phyloP scores from a whole-genome alignment of 495 filamentous ascomycete species.

The Penicillium ucsense region DNA sequence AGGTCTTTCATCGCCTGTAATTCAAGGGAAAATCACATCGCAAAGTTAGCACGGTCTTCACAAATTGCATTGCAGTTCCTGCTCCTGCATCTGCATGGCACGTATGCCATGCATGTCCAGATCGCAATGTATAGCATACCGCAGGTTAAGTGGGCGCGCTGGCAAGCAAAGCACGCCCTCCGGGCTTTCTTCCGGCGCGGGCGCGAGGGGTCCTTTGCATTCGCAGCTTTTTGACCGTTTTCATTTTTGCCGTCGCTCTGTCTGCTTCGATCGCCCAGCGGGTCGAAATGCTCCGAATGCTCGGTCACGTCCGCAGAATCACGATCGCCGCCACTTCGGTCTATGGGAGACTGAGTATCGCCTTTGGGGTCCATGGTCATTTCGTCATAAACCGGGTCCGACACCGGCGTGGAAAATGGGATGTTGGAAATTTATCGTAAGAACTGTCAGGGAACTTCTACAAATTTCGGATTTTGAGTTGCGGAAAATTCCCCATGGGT shows the following conservation, averaged over 20 bases:
- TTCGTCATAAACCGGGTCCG: slow-evolving; percentile 25
- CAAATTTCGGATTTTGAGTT: background rate
- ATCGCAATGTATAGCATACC: slow-evolving; percentile 49
- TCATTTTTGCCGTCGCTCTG: slow-evolving; percentile 46
- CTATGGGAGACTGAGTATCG: slow-evolving; percentile 32
- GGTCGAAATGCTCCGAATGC: slow-evolving; percentile 22
- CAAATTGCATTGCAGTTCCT: too few relatives aligned
- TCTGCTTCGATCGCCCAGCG: slow-evolving; percentile 45
- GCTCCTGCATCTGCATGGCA: too few relatives aligned
- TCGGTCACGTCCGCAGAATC: slow-evolving; percentile 45
- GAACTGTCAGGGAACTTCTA: background rate
- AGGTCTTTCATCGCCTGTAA: slow-evolving; percentile 71
- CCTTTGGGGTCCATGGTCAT: slow-evolving; percentile 46
- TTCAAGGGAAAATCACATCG: too few relatives aligned
- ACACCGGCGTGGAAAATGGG: background rate
- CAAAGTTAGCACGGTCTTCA: too few relatives aligned
- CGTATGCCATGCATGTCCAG: background rate
- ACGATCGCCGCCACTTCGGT: slow-evolving; percentile 36
- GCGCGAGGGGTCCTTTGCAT: slow-evolving; percentile 76
- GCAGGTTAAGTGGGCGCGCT: slow-evolving; percentile 94
- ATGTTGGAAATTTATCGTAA: background rate
- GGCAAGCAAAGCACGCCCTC: slow-evolving; percentile 91
- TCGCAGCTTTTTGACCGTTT: slow-evolving; percentile 43
- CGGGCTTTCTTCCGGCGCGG: slow-evolving; percentile 93
- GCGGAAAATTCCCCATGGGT: background rate